These are phyloP conservation scores for Colletotrichum tabaci DNA, from an alignment of 2,329 filamentous ascomycete genomes.

Conservation along the genomic window DNA sequence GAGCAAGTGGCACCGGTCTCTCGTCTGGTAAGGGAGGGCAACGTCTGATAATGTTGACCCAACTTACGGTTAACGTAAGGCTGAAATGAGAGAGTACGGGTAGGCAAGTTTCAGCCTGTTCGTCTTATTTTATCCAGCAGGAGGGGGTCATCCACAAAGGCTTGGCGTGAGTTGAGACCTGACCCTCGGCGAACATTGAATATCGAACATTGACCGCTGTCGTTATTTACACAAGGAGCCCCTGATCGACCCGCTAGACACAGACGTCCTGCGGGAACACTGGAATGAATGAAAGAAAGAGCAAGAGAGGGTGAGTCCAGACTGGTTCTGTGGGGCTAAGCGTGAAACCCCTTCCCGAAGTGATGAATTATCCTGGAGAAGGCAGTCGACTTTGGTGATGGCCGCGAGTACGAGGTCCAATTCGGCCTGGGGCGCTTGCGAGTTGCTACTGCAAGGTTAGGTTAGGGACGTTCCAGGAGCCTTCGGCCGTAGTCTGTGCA, in stretches of 20 bases:
- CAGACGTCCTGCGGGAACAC: conserved; percentile 8
- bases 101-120: background rate
- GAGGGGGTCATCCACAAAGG: background rate
- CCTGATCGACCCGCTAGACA: conserved; percentile 28
- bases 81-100: conserved; percentile 9
- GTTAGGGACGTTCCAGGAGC: background rate
- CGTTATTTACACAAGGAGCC: conserved; percentile 7
- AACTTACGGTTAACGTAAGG: conserved; percentile 5
- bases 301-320: conserved; percentile 5
- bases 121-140: conserved; percentile 10
- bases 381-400: conserved; percentile 20
- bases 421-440: background rate
- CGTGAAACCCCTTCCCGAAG: background rate
- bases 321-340: conserved; percentile 13
- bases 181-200: background rate
- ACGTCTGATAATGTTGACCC: conserved; percentile 4
- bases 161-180: background rate
- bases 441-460: too few relatives aligned
- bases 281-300: conserved; percentile 6
- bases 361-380: conserved; percentile 21
- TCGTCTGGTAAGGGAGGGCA: background rate
- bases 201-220: background rate
- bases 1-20: background rate
- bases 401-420: conserved; percentile 36
- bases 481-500: conserved; percentile 22